Base-by-base conservation (phyloP, 148 eudicot genomes). In the Agrostemma githago region DNA sequence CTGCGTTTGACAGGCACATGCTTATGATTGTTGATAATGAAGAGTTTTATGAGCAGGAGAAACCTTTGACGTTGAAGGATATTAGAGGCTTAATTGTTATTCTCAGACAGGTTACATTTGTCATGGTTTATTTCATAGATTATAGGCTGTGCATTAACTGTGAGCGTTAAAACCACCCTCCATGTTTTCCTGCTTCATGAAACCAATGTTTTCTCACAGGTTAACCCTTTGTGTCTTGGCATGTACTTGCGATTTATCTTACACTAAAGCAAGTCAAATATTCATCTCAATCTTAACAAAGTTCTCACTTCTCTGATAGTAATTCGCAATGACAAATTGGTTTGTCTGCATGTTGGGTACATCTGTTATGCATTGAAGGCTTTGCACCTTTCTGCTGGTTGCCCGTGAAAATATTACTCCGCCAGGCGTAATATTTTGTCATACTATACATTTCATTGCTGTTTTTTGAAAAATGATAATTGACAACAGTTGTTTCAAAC, bases 1-100 rank as follows among this genome's bases (percentile, higher is more conserved):
- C 70, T 73, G 15, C 82, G 54, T 7, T 80, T 78, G 79, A 68
- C 86, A 95, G 98, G 91, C 90, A 95, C 84, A 95, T 95, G 98
- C 97, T 95, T 73, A 90, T 82, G 89, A 85, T 95, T 74, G 96
- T 95, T 85, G 98, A 92, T 73, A 95, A 92, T 80, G 98, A 95
- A 85, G 98, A 95, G 81, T 95, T 95, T 73, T 95, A 95, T 75
- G 98, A 92, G 77, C 88, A 87, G 74, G 98, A 95, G 83, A 95
- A 86, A 79, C 98, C 98, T 17, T 80, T 95, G 60, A 86, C 96
- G 7, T 83, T 92, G 74, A 84, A 79, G 84, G 98, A 95, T 79
- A 89, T 92, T 72, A 90, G 90, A 90, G 76, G 76, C 76, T 82
- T 95, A 73, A 92, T 95, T 85, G 89, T 86, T 73, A 92, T 95